Base-by-base conservation (phyloP, 208 protist genomes). In the Acanthamoeba divionensis region DNA sequence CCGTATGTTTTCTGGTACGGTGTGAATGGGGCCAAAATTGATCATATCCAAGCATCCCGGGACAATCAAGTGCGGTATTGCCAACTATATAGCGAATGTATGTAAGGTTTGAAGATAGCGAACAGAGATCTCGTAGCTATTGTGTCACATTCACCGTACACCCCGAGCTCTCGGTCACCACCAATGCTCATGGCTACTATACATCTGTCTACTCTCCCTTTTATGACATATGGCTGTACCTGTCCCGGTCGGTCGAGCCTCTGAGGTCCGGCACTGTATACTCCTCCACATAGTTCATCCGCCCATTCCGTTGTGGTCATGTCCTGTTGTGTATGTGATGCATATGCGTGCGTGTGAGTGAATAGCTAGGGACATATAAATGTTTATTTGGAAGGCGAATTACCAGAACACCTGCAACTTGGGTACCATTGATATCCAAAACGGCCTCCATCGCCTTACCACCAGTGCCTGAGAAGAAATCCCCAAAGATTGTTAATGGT, bases 1-100 rank as follows among this genome's bases (percentile, higher is more conserved):
- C 71, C 71, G 4, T 29, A 65, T 65, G 5, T 63, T 60, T 18
- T 85, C 75, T 9, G 75, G 75, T 15, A 85, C 75, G 12, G 41
- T 63, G 12, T 45, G 15, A 4, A 9, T 7, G 4, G 75, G 15
- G 13, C 75, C 75, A 85, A 85, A 85, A 31, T 85, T 85, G 21
- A 85, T 54, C 75, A 85, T 85, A 54, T 85, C 75, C 21, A 85
- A 54, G 75, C 75, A 85, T 6, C 75, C 75, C 18, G 75, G 75
- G 9, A 21, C 75, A 54, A 85, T 85, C 48, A 85, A 36, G 26
- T 85, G 75, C 12, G 75, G 75, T 26, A 85, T 85, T 24, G 33
- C 75, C 44, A 85, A 36, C 75, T 85, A 26, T 79, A 18, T 10
- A 18, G 9, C 7, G 8, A 45, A n/a, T 63, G 9, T n/a, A 52